phyloP scores from a whole-genome alignment of 2,329 filamentous ascomycete genomes.

The Aspergillus melleus region DNA sequence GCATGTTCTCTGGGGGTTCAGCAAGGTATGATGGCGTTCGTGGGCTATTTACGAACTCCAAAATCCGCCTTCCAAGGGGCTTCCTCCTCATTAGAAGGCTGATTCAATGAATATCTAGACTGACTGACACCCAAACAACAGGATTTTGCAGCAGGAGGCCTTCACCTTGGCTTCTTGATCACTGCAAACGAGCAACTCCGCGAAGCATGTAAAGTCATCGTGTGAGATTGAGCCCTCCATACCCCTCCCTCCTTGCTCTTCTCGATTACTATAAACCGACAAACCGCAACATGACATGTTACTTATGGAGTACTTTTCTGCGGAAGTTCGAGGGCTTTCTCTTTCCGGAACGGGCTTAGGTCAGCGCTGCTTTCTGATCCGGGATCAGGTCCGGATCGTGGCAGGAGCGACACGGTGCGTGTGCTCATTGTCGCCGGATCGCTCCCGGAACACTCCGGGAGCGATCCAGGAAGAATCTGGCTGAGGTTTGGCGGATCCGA shows the following conservation, averaged over 20 bases:
- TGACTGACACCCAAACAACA: conserved; percentile 3
- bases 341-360: not conserved
- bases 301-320: not conserved
- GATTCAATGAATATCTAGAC: not conserved
- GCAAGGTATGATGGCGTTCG: conserved; percentile 28
- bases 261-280: no score
- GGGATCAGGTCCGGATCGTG: conserved; percentile 1
- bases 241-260: not conserved
- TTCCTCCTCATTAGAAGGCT: conserved; percentile 37
- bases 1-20: conserved; percentile 51
- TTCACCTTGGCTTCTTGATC: conserved; percentile 30
- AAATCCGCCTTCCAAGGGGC: no score
- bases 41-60: no score
- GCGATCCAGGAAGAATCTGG: not conserved
- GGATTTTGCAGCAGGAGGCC: conserved; percentile 33
- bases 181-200: conserved; percentile 26
- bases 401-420: not conserved
- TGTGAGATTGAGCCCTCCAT: conserved; percentile 17
- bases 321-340: not conserved
- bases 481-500: not conserved
- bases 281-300: no score
- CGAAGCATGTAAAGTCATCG: conserved; percentile 26
- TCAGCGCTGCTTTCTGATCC: not conserved
- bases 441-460: not conserved
- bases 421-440: not conserved